Conservation (phyloP, 306 rosid species). For the Prunus dulcis region DNA sequence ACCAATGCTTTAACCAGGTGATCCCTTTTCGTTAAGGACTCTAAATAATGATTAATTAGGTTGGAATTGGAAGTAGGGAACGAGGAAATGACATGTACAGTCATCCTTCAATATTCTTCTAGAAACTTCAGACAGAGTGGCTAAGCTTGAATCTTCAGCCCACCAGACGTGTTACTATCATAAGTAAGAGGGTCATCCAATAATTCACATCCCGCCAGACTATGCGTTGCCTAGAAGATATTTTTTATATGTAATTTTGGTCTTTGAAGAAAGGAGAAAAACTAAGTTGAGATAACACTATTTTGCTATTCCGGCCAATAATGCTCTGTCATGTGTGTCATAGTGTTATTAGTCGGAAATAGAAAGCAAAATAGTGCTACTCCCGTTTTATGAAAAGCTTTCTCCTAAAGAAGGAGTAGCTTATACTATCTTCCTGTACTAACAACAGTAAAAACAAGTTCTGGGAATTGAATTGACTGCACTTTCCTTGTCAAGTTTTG, state of each 20-base stretch:
- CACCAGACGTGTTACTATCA: conserved; percentile 7
- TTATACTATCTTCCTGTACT: too few relatives aligned
- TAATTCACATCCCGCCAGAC: not conserved
- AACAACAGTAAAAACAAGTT: too few relatives aligned
- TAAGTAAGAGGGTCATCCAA: not conserved
- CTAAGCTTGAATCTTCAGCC: not conserved
- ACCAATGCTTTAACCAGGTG: not conserved
- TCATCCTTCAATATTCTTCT: not conserved
- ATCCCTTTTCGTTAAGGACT: not conserved
- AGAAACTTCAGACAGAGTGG: not conserved
- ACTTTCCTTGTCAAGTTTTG: too few relatives aligned
- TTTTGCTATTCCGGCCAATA: too few relatives aligned
- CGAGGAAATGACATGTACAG: not conserved
- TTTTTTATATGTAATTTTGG: not conserved
- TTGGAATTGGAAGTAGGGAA: not conserved
- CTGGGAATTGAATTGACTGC: too few relatives aligned
- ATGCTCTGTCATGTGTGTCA: fast-evolving
- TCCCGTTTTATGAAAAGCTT: too few relatives aligned
- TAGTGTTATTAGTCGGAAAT: too few relatives aligned
- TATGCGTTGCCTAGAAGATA: not conserved
- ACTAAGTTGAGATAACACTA: too few relatives aligned
- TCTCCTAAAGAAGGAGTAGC: too few relatives aligned
- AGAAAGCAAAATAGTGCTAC: too few relatives aligned
- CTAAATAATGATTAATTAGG: not conserved
- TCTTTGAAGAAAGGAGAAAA: too few relatives aligned